Base-by-base conservation (phyloP, 1,284 basidiomycete species). In the Agroathelia rolfsii region DNA sequence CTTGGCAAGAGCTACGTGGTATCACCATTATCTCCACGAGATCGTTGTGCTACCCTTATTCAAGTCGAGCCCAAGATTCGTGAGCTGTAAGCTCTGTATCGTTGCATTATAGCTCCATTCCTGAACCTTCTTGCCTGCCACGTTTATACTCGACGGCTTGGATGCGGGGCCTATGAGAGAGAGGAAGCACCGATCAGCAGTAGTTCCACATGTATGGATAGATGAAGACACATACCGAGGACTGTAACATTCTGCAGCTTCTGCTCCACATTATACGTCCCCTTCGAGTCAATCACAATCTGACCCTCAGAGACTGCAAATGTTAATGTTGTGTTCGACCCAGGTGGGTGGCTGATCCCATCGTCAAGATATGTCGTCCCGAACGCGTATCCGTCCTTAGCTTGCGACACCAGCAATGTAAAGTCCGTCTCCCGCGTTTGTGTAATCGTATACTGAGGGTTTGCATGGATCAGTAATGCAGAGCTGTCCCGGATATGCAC, bases 321-420 rank as follows among this genome's bases (percentile, higher is more conserved):
- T 2, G 42, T 59, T 34, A 79, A 37, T 3, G 47, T 64, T 8
- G 55, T 61, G 49, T 56, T 67, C 1, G 66, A 57, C 3, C 69
- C 67, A 0, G 69, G 68, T 11, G 72, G 69, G 32, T 59, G 52
- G 37, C 64, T 72, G 22, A 67, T 52, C 5, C 78, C 79, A 43
- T 83, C 78, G 48, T 83, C 79, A 24, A 82, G 42, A 48, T 76
- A 76, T 7, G 69, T 66, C 3, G 59, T 56, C 5, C 76, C 76
- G 27, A 61, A 61, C 0, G 77, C 78, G 4, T 50, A 37, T 2
- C 66, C 66, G 22, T 61, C 46, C 1, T 48, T 41, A 22, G 64
- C 54, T 24, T 72, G 66, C 3, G 73, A 67, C 20, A 78, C 58
- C 25, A 80, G 58, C 6, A 81, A 50, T 6, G 66, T 56, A 48